A percentile compares a stretch with the other conserved stretches of the same genome.
phyloP scores from a whole-genome alignment of 805 yeast species.

The Wickerhamomyces hampshirensis region DNA sequence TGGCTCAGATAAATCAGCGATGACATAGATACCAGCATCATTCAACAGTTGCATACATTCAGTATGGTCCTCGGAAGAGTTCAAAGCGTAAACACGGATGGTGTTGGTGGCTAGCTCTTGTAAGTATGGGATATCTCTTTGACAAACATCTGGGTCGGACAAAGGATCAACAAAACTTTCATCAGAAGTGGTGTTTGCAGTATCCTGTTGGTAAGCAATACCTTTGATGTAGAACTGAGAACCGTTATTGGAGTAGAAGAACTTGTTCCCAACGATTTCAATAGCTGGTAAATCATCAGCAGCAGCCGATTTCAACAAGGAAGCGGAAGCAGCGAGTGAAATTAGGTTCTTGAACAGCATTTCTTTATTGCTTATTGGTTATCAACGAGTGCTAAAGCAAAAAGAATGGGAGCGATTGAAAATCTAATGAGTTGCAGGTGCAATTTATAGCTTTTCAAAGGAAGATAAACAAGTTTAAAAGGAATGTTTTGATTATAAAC shows the following conservation, averaged over 20 bases:
- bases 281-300: constrained; percentile 55
- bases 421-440: constrained; percentile 1
- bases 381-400: constrained; percentile 1
- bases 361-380: constrained; percentile 1
- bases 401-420: background rate
- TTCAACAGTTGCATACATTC: constrained; percentile 61
- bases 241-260: constrained; percentile 72
- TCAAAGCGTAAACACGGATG: constrained; percentile 71
- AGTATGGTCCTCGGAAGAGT: constrained; percentile 58
- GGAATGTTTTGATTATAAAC: no score
- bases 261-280: constrained; percentile 73
- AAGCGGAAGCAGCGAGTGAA: constrained; percentile 33
- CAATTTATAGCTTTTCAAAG: background rate
- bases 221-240: constrained; percentile 76
- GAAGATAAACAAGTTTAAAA: no score
- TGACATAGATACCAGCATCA: constrained; percentile 75
- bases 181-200: constrained; percentile 42
- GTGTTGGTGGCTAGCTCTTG: constrained; percentile 60
- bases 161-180: constrained; percentile 61
- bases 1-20: constrained; percentile 77
- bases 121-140: constrained; percentile 71
- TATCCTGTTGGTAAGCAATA: constrained; percentile 74
- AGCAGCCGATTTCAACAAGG: constrained; percentile 26
- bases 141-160: constrained; percentile 56
- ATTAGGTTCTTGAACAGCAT: constrained; percentile 31